Base-by-base conservation (phyloP, 2,329 filamentous ascomycete genomes). In the Macrophomina tecta region DNA sequence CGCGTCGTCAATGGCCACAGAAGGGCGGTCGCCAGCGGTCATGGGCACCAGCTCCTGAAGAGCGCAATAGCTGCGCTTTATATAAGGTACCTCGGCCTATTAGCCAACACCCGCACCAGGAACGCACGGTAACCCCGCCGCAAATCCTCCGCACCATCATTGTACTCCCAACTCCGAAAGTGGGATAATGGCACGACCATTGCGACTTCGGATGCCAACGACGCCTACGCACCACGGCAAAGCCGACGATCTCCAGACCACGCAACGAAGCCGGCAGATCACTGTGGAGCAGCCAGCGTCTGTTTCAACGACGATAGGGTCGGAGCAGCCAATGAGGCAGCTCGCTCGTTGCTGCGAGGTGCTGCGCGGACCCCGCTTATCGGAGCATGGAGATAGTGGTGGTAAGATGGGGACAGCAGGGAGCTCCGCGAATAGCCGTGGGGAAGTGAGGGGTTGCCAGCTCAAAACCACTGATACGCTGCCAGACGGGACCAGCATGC, bases 141-240 rank as follows among this genome's bases (percentile, higher is more conserved):
- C 32, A 62, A 49, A 62, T 62, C 58, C 58, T 49, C 58, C 58
- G 58, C 58, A 49, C n/a, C 58, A 62, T 38, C 58, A 36, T 23
- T 23, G 23, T 18, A 55, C 34, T 14, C 16, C 2, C 42, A 14
- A 14, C 6, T 30, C 42, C 58, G 28, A 49, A 51, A 62, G 58
- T 62, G 58, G 58, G 42, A 62, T 49, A 49, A 8, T 14, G 42
- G 9, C 42, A 18, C 14, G 16, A 11, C 16, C 52, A 5, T 18
- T 49, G 58, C 58, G 58, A 49, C 28, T 62, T 62, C 58, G 58
- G 58, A 62, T 36, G 45, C n/a, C 42, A 23, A 11, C 58, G 7
- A 12, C 55, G 40, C 55, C 55, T 60, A 34, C 4, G 40, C 56
- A 45, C 14, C 11, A 5, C 9, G n/a, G 32, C 42, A 38, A 36